Evolutionary conservation across 2,329 filamentous ascomycete species (phyloP), one percentile per base, ranked within the genome.

Genomic region (Zymoseptoria crescenta): DNA sequence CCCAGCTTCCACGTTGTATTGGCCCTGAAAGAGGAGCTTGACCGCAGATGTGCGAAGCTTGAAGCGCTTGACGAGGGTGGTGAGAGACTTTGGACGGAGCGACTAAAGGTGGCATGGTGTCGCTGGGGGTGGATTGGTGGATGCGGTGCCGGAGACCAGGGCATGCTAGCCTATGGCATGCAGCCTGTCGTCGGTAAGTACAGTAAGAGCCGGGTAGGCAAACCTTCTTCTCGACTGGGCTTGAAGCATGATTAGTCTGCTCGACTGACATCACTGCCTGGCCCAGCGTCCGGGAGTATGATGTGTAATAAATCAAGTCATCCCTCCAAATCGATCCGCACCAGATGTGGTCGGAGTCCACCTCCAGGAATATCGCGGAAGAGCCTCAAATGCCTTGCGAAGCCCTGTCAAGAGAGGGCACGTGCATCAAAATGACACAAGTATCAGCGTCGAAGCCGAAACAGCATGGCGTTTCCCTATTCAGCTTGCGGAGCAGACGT

Each of bases 21-120:
- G 35, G 35, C 35, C 35, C 13, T 55, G 59, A 56, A 54, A 59
- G 54, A 54, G 45, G 55, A 59, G 62, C 62, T 62, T 62, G 62
- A 57, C 60, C 58, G 56, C 57, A 59, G 60, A 55, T 51, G 62
- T 57, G 55, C 54, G 59, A 62, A 45, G 35, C 35, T n/a, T 45
- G 35, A 45, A 45, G 35, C 35, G 35, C 35, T 16, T 45, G 16
- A 45, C 35, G 35, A 16, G 35, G 35, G 35, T 45, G 35, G 35
- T 45, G 35, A 45, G 35, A 16, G 10, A 45, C 3, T 45, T 45
- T 45, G 35, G 35, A 13, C 35, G 35, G 35, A 24, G 19, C 8
- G 20, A 28, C 19, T 20, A 54, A 49, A 13, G 58, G 50, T 24
- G 62, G 56, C 57, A 50, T 19, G 54, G 24, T 24, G 27, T 13